Percentiles rank a stretch among this genome's conserved stretches.
Conservation (phyloP, 768 basidiomycete genomes). For the Lactifluus piperatus region DNA sequence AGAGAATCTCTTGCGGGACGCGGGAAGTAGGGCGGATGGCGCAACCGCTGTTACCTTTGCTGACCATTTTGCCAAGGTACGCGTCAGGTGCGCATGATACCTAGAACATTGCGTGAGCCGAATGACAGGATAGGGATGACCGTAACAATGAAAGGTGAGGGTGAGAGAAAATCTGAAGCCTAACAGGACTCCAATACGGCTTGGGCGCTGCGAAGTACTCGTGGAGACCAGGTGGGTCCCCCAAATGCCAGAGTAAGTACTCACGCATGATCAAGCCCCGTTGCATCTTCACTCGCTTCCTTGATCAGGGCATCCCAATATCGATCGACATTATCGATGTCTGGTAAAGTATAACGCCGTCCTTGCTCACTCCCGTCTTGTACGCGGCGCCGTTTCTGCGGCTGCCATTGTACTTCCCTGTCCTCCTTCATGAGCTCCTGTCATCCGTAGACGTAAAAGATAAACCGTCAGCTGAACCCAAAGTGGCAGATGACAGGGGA, state of each 20-base stretch:
- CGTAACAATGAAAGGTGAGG: neutral
- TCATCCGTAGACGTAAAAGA: conserved; percentile 9
- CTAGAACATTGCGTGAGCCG: conserved; percentile 23
- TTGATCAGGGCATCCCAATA: conserved; percentile 15
- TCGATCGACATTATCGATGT: conserved; percentile 19
- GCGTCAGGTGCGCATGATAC: conserved; percentile 63
- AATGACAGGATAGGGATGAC: neutral
- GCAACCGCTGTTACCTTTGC: conserved; percentile 91
- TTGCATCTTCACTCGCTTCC: conserved; percentile 17
- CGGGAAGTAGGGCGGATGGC: conserved; percentile 62
- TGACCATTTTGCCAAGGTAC: conserved; percentile 90
- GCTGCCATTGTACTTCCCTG: conserved; percentile 9
- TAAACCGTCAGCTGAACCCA: neutral
- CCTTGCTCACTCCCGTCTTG: conserved; percentile 5
- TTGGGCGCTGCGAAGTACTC: neutral
- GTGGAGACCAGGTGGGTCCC: neutral
- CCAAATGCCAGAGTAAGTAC: conserved; percentile 26
- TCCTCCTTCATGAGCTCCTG: conserved; percentile 14
- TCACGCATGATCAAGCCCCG: conserved; percentile 18
- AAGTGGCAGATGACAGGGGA: conserved; percentile 5
- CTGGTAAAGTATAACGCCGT: conserved; percentile 6
- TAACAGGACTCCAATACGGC: neutral
- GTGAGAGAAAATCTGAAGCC: conserved; percentile 23
- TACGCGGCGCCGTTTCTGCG: conserved; percentile 18
- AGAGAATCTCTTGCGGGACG: conserved; percentile 62